Conservation (phyloP, 345 rosid genomes). For the Citrus australasica region DNA sequence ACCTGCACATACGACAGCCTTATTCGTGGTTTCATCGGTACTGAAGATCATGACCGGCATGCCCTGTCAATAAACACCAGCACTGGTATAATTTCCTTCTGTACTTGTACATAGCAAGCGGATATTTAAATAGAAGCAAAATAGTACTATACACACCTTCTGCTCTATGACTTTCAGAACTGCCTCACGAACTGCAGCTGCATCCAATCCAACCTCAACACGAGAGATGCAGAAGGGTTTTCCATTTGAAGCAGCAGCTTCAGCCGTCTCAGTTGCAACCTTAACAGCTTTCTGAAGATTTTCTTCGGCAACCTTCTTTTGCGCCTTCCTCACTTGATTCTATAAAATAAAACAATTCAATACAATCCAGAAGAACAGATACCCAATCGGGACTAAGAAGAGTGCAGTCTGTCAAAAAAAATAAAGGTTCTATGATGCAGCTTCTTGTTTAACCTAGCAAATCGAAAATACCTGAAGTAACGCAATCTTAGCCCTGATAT, state of each 20-base stretch:
- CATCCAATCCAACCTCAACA: slow-evolving; percentile 89
- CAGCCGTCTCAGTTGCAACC: slow-evolving; percentile 56
- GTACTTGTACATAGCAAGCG: not conserved
- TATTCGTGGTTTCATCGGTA: slow-evolving; percentile 73
- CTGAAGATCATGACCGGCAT: slow-evolving; percentile 86
- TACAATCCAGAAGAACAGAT: not conserved
- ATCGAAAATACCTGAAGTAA: slow-evolving; percentile 61
- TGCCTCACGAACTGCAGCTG: slow-evolving; percentile 94
- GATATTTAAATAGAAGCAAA: not conserved
- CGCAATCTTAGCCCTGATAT: slow-evolving; percentile 66
- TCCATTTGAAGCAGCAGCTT: slow-evolving; percentile 65
- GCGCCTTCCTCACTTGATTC: slow-evolving; percentile 71
- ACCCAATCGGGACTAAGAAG: not conserved
- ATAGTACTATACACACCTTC: slow-evolving; percentile 39
- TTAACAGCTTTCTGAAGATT: slow-evolving; percentile 72
- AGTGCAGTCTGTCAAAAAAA: not conserved
- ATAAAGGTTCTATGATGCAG: not conserved
- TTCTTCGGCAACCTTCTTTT: slow-evolving; percentile 86
- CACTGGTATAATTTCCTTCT: not conserved
- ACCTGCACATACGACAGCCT: slow-evolving; percentile 89
- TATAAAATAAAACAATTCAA: slow-evolving; percentile 14
- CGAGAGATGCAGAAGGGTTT: slow-evolving; percentile 65
- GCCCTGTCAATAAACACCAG: slow-evolving; percentile 43
- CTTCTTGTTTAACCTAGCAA: not conserved
- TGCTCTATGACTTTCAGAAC: slow-evolving; percentile 68